Evolutionary conservation across 73 alveolate species (phyloP), one percentile per base, ranked within the genome.

Genomic region (Loxodes magnus): DNA sequence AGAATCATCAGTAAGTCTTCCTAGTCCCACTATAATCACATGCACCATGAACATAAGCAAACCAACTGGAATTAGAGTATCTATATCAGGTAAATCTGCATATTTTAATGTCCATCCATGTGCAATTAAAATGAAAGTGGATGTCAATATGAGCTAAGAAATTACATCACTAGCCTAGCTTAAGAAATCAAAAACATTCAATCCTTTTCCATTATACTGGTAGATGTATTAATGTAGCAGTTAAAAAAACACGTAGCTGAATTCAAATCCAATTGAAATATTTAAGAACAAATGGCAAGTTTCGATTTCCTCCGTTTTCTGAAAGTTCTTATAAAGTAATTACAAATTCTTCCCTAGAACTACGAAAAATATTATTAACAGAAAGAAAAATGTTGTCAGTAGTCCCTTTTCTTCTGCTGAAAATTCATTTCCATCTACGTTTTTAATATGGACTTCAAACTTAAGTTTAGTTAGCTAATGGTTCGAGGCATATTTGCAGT

Each of bases 151-250:
- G n/a, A 46, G 7, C 27, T 37, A 12, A 1, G 59, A 46, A 46
- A 46, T 19, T 9, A 46, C 34, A 25, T 46, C 59, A 12, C 22
- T 25, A 2, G 39, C 51, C 2, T 46, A 41, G 5, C 15, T 5
- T n/a, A 46, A 10, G 17, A 46, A 12, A 24, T 46, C 59, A 24
- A 46, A 21, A 2, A 46, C 50, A 5, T n/a, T 12, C 10, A 46
- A 10, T 46, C 59, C 59, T 25, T 24, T 46, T 1, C 59, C 59
- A 24, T 46, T 46, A 24, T 46, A 46, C 51, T 20, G 27, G 59
- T 21, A 46, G 0, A 46, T 22, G 43, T 41, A 46, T 1, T 25
- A 24, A 2, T 46, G 59, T 3, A 46, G n/a, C 17, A 9, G 6
- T 25, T 46, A 9, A 24, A 46, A 46, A 41, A 46, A 24, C n/a